Percentiles rank a stretch among this genome's conserved stretches.
Conservation (phyloP, 2,329 filamentous ascomycete genomes). For the Curvularia spicifera region DNA sequence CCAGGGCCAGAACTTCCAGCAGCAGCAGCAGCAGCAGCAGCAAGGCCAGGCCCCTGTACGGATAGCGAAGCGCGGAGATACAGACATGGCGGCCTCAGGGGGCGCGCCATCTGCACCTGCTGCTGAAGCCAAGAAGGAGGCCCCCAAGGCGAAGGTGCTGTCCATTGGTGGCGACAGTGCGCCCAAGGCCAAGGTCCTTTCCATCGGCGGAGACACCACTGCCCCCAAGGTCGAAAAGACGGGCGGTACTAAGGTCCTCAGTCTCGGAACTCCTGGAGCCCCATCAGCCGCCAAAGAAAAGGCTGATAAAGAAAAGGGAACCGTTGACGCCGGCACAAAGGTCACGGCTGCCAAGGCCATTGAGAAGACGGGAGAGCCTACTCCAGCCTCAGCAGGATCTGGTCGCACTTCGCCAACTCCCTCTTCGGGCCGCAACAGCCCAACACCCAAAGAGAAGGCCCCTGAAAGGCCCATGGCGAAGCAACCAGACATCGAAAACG, state of each 20-base stretch:
- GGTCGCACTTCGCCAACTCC: conserved; percentile 82
- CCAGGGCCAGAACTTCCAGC: conserved; percentile 43
- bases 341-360: conserved; percentile 87
- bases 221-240: conserved; percentile 62
- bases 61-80: conserved; percentile 67
- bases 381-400: conserved; percentile 56
- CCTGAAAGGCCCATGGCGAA: conserved; percentile 68
- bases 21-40: conserved; percentile 47
- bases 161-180: conserved; percentile 65
- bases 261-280: conserved; percentile 66
- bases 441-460: conserved; percentile 66
- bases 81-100: conserved; percentile 57
- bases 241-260: conserved; percentile 72
- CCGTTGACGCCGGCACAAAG: conserved; percentile 77
- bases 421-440: conserved; percentile 84
- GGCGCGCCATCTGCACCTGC: conserved; percentile 52
- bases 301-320: conserved; percentile 52
- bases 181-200: conserved; percentile 66
- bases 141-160: conserved; percentile 67
- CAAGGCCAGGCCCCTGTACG: conserved; percentile 61
- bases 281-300: conserved; percentile 59
- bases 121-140: conserved; percentile 48
- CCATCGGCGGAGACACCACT: conserved; percentile 62
- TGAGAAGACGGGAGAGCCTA: conserved; percentile 81
- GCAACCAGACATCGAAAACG: conserved; percentile 82